phyloP scores from a whole-genome alignment of 2,329 filamentous ascomycete genomes.

The Aureobasidium zeae region DNA sequence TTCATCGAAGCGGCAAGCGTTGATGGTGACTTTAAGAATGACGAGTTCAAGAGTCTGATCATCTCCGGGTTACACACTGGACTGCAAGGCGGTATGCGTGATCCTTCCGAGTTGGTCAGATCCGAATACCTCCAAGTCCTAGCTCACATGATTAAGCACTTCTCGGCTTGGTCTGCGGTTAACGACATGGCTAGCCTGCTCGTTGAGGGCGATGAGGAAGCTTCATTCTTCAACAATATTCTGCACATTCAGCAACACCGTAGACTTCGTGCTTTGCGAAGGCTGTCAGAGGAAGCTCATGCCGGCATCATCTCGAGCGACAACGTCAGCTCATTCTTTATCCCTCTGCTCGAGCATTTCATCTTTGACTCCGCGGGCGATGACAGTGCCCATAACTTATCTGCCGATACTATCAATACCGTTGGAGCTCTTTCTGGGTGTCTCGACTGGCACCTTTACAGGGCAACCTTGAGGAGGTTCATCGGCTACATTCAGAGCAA shows the following conservation, averaged over 20 bases:
- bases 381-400: conserved; percentile 66
- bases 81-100: conserved; percentile 65
- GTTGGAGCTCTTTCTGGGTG: conserved; percentile 66
- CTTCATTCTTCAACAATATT: conserved; percentile 86
- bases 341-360: conserved; percentile 89
- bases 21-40: conserved; percentile 34
- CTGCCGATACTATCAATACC: conserved; percentile 74
- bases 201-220: conserved; percentile 62
- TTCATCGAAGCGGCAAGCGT: conserved; percentile 58
- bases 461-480: conserved; percentile 73
- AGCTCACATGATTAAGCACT: conserved; percentile 63
- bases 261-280: conserved; percentile 71
- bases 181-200: conserved; percentile 66
- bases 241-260: conserved; percentile 81
- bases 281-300: conserved; percentile 60
- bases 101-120: conserved; percentile 74
- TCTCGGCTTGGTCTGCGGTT: conserved; percentile 61
- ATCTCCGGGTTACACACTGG: conserved; percentile 61
- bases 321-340: conserved; percentile 76
- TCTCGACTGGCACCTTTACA: conserved; percentile 85
- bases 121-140: conserved; percentile 73
- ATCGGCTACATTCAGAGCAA: conserved; percentile 72
- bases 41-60: conserved; percentile 50
- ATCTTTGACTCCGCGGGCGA: conserved; percentile 77
- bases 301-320: conserved; percentile 58